These are phyloP conservation scores for Punica granatum DNA, from an alignment of 345 rosid species.

Conservation along the genomic window DNA sequence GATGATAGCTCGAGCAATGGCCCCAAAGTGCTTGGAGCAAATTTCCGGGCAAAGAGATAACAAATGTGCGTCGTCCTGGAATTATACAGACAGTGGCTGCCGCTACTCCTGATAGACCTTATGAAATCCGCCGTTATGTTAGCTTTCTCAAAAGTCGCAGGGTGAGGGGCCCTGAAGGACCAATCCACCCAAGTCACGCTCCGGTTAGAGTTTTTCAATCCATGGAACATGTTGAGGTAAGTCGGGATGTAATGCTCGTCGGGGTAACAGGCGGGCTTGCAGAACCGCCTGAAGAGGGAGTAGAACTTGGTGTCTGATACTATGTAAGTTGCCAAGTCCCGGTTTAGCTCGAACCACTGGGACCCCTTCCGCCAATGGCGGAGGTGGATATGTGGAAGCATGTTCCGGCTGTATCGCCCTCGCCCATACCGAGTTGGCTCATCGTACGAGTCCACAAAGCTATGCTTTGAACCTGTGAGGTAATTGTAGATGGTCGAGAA, in stretches of 20 bases:
- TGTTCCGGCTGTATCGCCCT: conserved; percentile 81
- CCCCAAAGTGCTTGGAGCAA: conserved; percentile 62
- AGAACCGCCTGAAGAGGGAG: conserved; percentile 52
- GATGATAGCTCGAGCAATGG: conserved; percentile 67
- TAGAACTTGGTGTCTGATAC: conserved; percentile 69
- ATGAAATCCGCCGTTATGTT: conserved; percentile 57
- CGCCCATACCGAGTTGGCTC: conserved; percentile 86
- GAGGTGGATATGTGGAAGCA: conserved; percentile 75
- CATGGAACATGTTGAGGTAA: conserved; percentile 67
- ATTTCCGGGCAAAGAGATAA: conserved; percentile 82
- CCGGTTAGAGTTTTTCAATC: conserved; percentile 58
- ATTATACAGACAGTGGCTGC: conserved; percentile 54
- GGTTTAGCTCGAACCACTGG: conserved; percentile 87
- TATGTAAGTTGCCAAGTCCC: conserved; percentile 50
- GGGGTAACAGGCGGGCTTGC: conserved; percentile 85
- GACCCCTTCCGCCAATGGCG: conserved; percentile 89
- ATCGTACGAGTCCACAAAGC: conserved; percentile 76
- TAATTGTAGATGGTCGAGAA: conserved; percentile 69
- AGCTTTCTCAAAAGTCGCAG: conserved; percentile 41
- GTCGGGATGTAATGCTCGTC: conserved; percentile 93
- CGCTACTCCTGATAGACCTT: conserved; percentile 50
- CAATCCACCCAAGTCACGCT: conserved; percentile 90
- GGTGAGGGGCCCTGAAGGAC: conserved; percentile 80
- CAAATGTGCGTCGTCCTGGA: conserved; percentile 51
- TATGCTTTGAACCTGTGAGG: conserved; percentile 48